Evolutionary conservation across 2,329 filamentous ascomycete genomes (phyloP).

Genomic region (Trichoderma arundinaceum): DNA sequence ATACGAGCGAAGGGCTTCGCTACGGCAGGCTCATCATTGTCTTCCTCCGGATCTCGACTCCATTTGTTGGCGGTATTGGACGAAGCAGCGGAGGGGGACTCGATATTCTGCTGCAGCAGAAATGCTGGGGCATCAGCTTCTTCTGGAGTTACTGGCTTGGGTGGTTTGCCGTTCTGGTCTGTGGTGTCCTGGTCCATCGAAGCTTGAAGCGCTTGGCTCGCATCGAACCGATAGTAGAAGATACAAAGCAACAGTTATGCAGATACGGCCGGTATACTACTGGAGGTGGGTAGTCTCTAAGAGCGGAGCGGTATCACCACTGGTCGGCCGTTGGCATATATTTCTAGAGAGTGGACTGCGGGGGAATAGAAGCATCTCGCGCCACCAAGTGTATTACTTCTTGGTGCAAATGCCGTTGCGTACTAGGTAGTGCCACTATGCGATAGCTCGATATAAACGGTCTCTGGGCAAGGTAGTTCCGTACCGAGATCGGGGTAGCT

Average conservation of each 20-base stretch:
- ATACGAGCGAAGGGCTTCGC: slow-evolving; percentile 63
- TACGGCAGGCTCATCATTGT: slow-evolving; percentile 64
- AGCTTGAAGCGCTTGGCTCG: neutral
- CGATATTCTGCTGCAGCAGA: slow-evolving; percentile 47
- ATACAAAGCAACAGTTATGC: neutral
- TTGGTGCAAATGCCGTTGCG: neutral
- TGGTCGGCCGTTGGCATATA: neutral
- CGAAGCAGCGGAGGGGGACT: slow-evolving; percentile 40
- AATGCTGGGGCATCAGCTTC: slow-evolving; percentile 42
- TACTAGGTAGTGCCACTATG: neutral
- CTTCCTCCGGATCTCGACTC: slow-evolving; percentile 48
- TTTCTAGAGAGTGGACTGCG: neutral
- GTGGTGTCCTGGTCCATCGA: slow-evolving; percentile 17
- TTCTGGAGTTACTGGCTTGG: slow-evolving; percentile 28
- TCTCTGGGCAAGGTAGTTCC: no score
- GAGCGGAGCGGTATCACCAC: neutral
- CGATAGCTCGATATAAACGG: no score
- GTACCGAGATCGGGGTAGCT: no score
- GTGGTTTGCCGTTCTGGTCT: slow-evolving; percentile 11
- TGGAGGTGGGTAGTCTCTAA: neutral
- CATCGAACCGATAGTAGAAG: no score
- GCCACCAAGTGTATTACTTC: neutral
- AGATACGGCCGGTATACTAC: neutral
- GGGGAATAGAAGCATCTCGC: neutral
- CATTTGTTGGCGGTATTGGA: slow-evolving; percentile 38